Evolutionary conservation across 2,329 filamentous ascomycete species (phyloP).

Genomic region (Grosmannia serpens): DNA sequence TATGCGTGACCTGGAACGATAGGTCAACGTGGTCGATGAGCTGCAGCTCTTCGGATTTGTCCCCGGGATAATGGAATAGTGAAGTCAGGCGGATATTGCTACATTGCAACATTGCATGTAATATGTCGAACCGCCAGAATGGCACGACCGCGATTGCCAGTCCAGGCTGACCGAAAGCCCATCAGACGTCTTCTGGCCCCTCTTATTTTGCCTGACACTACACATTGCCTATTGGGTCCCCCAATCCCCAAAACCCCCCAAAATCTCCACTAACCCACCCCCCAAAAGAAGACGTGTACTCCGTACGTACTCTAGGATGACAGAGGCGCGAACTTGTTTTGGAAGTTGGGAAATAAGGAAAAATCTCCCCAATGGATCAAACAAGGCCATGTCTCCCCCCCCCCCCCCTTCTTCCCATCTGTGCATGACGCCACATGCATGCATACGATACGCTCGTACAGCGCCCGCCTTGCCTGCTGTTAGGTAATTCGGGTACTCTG

Average conservation of each 20-base stretch:
- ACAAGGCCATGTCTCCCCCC: not conserved
- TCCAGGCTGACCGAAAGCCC: not conserved
- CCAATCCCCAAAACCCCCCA: not conserved
- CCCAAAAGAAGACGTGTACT: not conserved
- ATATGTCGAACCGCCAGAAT: no score
- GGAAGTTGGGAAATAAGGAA: not conserved
- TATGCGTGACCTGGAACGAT: conserved; percentile 83
- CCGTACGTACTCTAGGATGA: not conserved
- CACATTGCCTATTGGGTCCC: not conserved
- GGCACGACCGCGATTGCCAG: no score
- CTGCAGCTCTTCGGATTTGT: conserved; percentile 72
- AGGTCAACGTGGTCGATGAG: conserved; percentile 96
- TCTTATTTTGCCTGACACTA: not conserved
- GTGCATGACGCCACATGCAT: not conserved
- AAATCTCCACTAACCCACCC: not conserved
- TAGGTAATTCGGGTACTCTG: not conserved
- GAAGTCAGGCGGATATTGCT: conserved; percentile 87
- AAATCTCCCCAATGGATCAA: not conserved
- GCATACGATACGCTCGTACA: not conserved
- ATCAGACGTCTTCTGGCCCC: not conserved
- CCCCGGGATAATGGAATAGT: conserved; percentile 67
- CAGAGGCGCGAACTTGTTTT: not conserved
- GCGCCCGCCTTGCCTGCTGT: not conserved
- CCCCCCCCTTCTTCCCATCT: not conserved
- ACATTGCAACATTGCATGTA: not conserved